Percentiles rank a stretch among this genome's conserved stretches.
Conservation (phyloP, 495 filamentous ascomycete genomes). For the Hypoxylon perforatum region DNA sequence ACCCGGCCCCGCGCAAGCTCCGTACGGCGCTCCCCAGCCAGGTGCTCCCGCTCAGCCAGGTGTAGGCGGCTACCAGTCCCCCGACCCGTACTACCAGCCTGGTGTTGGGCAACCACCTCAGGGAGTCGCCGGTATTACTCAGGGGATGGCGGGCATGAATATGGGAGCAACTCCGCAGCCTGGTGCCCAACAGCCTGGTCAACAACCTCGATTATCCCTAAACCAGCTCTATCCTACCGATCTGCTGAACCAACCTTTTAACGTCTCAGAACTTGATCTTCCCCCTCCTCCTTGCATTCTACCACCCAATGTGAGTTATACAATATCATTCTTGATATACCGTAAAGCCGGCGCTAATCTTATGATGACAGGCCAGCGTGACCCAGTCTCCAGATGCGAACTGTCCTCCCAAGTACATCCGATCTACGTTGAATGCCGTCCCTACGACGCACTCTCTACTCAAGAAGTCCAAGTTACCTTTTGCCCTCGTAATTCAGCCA, state of each 20-base stretch:
- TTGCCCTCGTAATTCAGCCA: conserved; percentile 95
- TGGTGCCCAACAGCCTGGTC: conserved; percentile 64
- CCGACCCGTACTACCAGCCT: conserved; percentile 71
- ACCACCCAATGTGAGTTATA: conserved; percentile 82
- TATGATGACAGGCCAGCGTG: conserved; percentile 76
- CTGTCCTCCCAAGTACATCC: conserved; percentile 92
- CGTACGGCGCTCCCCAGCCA: conserved; percentile 61
- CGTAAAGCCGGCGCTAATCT: conserved; percentile 42
- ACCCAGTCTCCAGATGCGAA: conserved; percentile 93
- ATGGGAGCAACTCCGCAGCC: conserved; percentile 68
- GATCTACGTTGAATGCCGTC: conserved; percentile 92
- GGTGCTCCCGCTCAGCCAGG: conserved; percentile 50
- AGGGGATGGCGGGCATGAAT: conserved; percentile 85
- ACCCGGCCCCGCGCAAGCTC: conserved; percentile 54
- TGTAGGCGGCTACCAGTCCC: conserved; percentile 72
- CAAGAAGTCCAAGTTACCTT: conserved; percentile 95
- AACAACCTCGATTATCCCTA: conserved; percentile 67
- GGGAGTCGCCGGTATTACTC: conserved; percentile 78
- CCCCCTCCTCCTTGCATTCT: conserved; percentile 92
- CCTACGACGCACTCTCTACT: conserved; percentile 90
- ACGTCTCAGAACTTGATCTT: conserved; percentile 89
- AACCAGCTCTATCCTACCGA: conserved; percentile 95
- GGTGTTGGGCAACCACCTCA: conserved; percentile 59
- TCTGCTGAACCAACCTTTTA: conserved; percentile 90
- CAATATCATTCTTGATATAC: neutral